Base-by-base conservation (phyloP, 345 rosid genomes). In the Eucalyptus pauciflora region DNA sequence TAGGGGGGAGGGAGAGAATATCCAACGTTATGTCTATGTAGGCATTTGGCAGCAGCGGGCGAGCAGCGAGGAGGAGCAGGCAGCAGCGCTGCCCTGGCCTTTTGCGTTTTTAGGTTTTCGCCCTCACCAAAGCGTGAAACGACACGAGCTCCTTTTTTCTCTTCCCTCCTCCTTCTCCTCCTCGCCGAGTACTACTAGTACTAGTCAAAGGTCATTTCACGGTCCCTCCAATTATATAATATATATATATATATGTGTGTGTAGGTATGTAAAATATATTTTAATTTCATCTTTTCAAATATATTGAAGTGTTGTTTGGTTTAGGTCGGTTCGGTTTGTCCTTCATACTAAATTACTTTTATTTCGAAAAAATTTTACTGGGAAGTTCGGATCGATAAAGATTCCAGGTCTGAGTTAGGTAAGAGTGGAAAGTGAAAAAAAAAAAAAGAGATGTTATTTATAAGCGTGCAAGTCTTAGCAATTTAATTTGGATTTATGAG, bases 331-430 rank as follows among this genome's bases (percentile, higher is more conserved):
- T 52, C 7, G 24, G 24, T 29, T 12, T 11, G 13, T 2, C 2
- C 29, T 56, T 24, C 13, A 1, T 3, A 56, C 29, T 56, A 22
- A 10, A 56, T 56, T 56, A 24, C 5, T 56, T 56, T 56, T 56
- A 24, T 56, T 56, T 4, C 10, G 62, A 9, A 56, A 56, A 3
- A 56, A 56, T 56, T 56, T 27, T 22, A 10, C 3, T 56, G 29
- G 1, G 6, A 56, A 25, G 3, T 24, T 56, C 5, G 6, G 13
- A 56, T 56, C 0, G 13, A 24, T 24, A 22, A 56, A 56, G 13
- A 56, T 56, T 56, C 29, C 4, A 56, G 13, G 4, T 76, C 2
- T 11, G 7, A 1, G 6, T 76, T 41, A 41, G 7, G 12, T 20
- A 22, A 20, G 29, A 24, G 13, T 9, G 29, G 13, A 20, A 41